These are phyloP conservation scores for Cladosporium sp. DNA, from an alignment of 2,329 filamentous ascomycete genomes.

Conservation along the genomic window DNA sequence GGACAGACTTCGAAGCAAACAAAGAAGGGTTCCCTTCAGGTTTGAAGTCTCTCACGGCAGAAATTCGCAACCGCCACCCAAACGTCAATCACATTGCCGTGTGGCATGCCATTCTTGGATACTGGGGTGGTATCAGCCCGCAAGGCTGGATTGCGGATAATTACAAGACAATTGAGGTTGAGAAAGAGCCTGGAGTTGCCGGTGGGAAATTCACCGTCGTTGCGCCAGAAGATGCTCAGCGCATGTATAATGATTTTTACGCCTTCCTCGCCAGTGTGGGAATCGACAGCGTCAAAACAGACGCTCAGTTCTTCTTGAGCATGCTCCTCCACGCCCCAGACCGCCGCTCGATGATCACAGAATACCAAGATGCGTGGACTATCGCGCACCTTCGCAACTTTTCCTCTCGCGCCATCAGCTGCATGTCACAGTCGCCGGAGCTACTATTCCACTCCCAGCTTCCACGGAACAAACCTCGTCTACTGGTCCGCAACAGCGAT, in stretches of 20 bases:
- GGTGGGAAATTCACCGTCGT: conserved; percentile 68
- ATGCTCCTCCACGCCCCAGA: conserved; percentile 62
- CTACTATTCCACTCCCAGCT: conserved; percentile 81
- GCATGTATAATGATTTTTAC: conserved; percentile 91
- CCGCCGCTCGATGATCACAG: conserved; percentile 64
- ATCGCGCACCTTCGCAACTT: conserved; percentile 75
- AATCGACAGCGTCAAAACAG: conserved; percentile 85
- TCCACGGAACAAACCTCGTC: conserved; percentile 65
- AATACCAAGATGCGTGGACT: conserved; percentile 84
- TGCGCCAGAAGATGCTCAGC: conserved; percentile 65
- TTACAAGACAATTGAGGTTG: conserved; percentile 67
- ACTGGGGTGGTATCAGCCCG: conserved; percentile 85
- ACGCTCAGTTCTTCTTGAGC: conserved; percentile 87
- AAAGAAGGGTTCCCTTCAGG: conserved; percentile 72
- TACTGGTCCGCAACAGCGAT: conserved; percentile 79
- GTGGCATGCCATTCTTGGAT: conserved; percentile 85
- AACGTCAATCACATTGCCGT: conserved; percentile 80
- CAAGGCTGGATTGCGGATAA: conserved; percentile 66
- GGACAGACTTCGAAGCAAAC: conserved; percentile 84
- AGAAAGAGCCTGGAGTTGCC: conserved; percentile 51
- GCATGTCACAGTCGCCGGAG: conserved; percentile 89
- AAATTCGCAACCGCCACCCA: conserved; percentile 62
- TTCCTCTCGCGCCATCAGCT: conserved; percentile 72
- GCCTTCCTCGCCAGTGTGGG: conserved; percentile 68
- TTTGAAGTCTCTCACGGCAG: conserved; percentile 63